These are phyloP conservation scores for Lathyrus oleraceus DNA, from an alignment of 306 rosid species.

Conservation along the genomic window DNA sequence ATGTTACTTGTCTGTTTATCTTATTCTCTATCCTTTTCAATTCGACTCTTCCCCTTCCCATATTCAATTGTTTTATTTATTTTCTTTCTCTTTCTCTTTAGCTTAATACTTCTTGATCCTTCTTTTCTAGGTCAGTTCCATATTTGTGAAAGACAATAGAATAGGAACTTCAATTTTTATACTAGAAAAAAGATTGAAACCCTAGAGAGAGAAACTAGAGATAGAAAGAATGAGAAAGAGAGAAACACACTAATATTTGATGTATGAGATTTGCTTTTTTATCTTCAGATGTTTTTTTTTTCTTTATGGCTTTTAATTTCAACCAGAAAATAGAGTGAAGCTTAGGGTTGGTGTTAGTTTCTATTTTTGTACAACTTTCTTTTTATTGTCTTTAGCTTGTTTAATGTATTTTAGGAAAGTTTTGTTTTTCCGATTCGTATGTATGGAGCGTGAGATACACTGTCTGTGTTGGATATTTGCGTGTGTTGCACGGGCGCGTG, in stretches of 20 bases:
- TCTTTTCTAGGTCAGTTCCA: conserved; percentile 61
- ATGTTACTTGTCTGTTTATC: conserved; percentile 95
- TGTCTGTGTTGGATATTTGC: not conserved
- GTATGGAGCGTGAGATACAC: not conserved
- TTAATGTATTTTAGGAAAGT: conserved; percentile 21
- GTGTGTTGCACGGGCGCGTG: conserved; percentile 8
- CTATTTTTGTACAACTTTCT: conserved; percentile 55
- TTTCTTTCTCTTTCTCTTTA: conserved; percentile 30
- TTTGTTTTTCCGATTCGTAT: not conserved
- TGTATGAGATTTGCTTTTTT: conserved; percentile 25
- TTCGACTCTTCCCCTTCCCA: conserved; percentile 98
- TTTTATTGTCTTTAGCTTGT: conserved; percentile 26
- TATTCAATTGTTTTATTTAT: conserved; percentile 10
- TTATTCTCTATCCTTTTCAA: conserved; percentile 95
- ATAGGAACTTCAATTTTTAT: conserved; percentile 38
- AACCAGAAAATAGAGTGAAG: conserved; percentile 44
- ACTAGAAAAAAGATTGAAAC: conserved; percentile 11
- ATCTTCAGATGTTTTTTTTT: conserved; percentile 16
- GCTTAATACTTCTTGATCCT: conserved; percentile 47
- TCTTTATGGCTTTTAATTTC: conserved; percentile 15
- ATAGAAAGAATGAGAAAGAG: conserved; percentile 31
- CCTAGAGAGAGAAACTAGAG: conserved; percentile 42
- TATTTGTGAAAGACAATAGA: conserved; percentile 59
- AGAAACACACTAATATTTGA: conserved; percentile 10
- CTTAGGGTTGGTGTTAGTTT: conserved; percentile 64